A percentile compares a stretch with the other conserved stretches of the same genome.
phyloP scores from a whole-genome alignment of 768 basidiomycete species.

The Phylloporus scabripes region DNA sequence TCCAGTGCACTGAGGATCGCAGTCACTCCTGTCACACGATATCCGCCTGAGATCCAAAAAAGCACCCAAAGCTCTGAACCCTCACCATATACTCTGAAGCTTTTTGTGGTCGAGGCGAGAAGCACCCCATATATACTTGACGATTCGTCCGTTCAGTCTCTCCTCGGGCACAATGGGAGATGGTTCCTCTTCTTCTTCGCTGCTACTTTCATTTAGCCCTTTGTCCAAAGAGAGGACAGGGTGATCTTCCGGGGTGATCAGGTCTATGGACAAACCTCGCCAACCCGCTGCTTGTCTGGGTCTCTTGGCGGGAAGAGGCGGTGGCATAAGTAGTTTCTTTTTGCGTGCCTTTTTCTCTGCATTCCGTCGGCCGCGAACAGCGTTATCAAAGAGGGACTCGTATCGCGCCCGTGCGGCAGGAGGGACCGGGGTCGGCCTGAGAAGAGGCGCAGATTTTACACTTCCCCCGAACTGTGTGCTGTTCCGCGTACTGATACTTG shows the following conservation, averaged over 20 bases:
- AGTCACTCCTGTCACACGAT: slow-evolving; percentile 53
- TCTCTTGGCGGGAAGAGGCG: slow-evolving; percentile 38
- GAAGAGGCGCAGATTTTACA: slow-evolving; percentile 29
- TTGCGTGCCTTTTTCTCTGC: slow-evolving; percentile 30
- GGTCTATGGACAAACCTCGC: slow-evolving; percentile 66
- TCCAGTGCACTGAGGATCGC: slow-evolving; percentile 51
- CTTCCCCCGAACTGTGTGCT: slow-evolving; percentile 18
- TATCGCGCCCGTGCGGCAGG: slow-evolving; percentile 59
- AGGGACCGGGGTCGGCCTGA: slow-evolving; percentile 64
- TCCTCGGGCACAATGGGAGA: slow-evolving; percentile 37
- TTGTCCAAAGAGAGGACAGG: slow-evolving; percentile 9
- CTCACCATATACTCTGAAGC: slow-evolving; percentile 64
- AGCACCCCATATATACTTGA: slow-evolving; percentile 57
- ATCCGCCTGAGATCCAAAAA: background rate
- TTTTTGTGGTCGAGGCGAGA: slow-evolving; percentile 50
- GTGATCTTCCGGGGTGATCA: slow-evolving; percentile 44
- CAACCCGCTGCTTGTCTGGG: slow-evolving; percentile 62
- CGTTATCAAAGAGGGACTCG: slow-evolving; percentile 59
- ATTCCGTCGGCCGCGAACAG: slow-evolving; percentile 45
- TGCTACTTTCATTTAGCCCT: slow-evolving; percentile 9
- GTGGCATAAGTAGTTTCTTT: slow-evolving; percentile 26
- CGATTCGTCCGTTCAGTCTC: slow-evolving; percentile 48
- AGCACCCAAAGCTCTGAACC: slow-evolving; percentile 4
- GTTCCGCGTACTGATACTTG: slow-evolving; percentile 32
- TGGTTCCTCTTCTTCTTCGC: slow-evolving; percentile 27